Evolutionary conservation across 208 protist genomes (phyloP), one percentile per base, ranked within the genome.

Genomic region (Trichomonas gallinae): DNA sequence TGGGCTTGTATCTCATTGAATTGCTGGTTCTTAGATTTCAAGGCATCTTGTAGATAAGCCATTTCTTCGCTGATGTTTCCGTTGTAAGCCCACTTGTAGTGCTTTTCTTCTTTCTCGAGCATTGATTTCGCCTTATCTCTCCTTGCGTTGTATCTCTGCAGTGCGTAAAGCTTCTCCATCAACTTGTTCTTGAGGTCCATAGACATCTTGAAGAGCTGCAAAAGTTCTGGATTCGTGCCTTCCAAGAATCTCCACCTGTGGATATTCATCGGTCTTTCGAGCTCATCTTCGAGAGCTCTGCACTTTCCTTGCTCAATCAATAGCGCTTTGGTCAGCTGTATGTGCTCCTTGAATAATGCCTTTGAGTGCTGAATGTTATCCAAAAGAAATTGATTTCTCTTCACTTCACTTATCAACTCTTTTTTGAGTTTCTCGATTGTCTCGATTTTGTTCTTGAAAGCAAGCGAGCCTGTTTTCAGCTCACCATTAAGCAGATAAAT

Each of bases 181-280:
- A 93, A 51, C n/a, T 38, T 23, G 15, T 93, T 44, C 26, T 44
- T 48, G 31, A 93, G 45, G 1, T 34, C 31, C 11, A 93, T 93
- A 17, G 15, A 38, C 36, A 98, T 98, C 87, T 99, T 98, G 21
- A 99, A 98, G 97, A 99, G 99, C 96, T 99, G 98, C 21, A 99
- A 97, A 63, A 98, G 98, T 96, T 99, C 99, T 96, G 98, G 98
- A 58, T 98, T 97, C 38, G 87, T 89, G 26, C 96, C 99, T 93
- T 99, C 98, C 21, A 99, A 97, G 87, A 98, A 98, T 63, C 99
- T 98, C 99, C 99, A 99, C 8, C 99, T 97, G 97, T 99, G 99
- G n/a, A 99, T 98, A 97, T 99, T 99, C 97, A 99, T 98, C n/a
- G 99, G 99, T 48, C 98, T 99, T 97, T 99, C 97, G 0, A 99